A percentile compares a stretch with the other conserved stretches of the same genome.
Conservation (phyloP, 768 basidiomycete species). For the Boletellus ananas region DNA sequence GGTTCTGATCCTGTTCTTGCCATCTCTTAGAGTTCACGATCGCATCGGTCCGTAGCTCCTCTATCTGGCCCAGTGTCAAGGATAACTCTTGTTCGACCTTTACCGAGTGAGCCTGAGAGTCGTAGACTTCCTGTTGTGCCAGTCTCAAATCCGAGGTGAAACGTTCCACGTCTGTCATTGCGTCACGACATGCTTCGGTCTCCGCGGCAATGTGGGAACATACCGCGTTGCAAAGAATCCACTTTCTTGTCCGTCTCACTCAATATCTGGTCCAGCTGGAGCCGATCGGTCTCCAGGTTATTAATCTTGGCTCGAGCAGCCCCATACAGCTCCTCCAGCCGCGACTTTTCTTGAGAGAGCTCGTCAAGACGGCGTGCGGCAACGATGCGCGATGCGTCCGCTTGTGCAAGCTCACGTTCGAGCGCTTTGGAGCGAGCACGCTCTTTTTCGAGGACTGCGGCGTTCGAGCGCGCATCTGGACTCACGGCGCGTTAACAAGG, state of each 20-base stretch:
- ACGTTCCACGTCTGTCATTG: constrained; percentile 16
- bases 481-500: not conserved
- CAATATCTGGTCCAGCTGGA: constrained; percentile 12
- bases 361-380: constrained; percentile 15
- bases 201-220: constrained; percentile 13
- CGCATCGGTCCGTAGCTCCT: constrained; percentile 14
- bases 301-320: constrained; percentile 16
- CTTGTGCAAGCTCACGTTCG: constrained; percentile 19
- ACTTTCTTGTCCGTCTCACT: constrained; percentile 4
- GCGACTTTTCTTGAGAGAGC: constrained; percentile 23
- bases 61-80: constrained; percentile 18
- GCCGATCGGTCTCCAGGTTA: constrained; percentile 8
- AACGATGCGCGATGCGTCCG: constrained; percentile 5
- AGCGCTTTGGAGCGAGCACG: constrained; percentile 18
- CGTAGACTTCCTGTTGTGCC: constrained; percentile 10
- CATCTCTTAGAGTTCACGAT: constrained; percentile 12
- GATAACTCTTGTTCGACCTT: constrained; percentile 21
- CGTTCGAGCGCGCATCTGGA: constrained; percentile 16
- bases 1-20: constrained; percentile 44
- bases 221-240: constrained; percentile 21
- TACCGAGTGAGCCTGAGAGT: constrained; percentile 10
- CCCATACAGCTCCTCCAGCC: constrained; percentile 13
- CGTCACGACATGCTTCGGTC: constrained; percentile 28
- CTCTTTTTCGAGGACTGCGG: constrained; percentile 18
- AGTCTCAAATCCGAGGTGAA: constrained; percentile 17